These are phyloP conservation scores for Podila epigama DNA, from an alignment of 192 early-diverging fungal species.

Conservation along the genomic window DNA sequence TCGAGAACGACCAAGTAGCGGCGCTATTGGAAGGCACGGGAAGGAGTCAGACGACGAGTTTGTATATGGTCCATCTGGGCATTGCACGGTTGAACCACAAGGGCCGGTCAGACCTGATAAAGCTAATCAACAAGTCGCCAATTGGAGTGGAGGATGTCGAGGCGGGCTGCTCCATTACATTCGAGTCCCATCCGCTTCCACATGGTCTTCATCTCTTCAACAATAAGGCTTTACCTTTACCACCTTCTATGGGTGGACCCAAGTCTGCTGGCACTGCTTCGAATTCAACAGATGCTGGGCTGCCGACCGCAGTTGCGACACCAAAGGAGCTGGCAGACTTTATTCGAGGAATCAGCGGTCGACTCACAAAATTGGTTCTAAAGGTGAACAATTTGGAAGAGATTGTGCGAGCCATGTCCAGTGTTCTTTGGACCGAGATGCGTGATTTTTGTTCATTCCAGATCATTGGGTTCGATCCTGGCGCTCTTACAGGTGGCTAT, in stretches of 20 bases:
- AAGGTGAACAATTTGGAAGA: not conserved
- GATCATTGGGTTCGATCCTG: not conserved
- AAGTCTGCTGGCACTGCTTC: not conserved
- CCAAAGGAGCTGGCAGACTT: slow-evolving; percentile 1
- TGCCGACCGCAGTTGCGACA: not conserved
- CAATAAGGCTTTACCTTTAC: not conserved
- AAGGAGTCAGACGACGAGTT: not conserved
- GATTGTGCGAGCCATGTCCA: not conserved
- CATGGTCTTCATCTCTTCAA: not conserved
- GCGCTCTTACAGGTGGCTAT: not conserved
- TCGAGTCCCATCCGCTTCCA: not conserved
- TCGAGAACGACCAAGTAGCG: not conserved
- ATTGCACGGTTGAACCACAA: not conserved
- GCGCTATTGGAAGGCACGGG: not conserved
- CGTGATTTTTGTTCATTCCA: not conserved
- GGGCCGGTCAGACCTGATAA: not conserved
- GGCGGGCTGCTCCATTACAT: not conserved
- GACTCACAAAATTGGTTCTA: not conserved
- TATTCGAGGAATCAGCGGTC: not conserved
- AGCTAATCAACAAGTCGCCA: not conserved
- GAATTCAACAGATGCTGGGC: not conserved
- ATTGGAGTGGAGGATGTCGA: not conserved
- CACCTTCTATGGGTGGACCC: not conserved
- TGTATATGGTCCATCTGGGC: not conserved
- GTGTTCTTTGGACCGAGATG: not conserved